Conservation (phyloP, 495 filamentous ascomycete genomes). For the Penicillium diatomitis region DNA sequence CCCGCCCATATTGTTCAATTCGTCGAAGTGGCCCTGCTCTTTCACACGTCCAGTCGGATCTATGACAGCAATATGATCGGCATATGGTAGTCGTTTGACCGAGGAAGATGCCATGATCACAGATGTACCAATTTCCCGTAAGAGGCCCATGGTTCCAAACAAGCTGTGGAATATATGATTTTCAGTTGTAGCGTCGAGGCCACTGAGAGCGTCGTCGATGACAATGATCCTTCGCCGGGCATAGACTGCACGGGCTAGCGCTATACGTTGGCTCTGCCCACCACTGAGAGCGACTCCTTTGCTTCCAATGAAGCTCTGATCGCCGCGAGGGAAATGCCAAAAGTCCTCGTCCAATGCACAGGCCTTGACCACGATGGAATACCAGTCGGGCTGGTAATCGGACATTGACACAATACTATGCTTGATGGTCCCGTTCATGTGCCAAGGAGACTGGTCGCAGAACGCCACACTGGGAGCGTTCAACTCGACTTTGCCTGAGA, state of each 20-base stretch:
- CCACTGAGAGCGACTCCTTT: constrained; percentile 56
- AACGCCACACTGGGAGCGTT: constrained; percentile 36
- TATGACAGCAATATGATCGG: constrained; percentile 45
- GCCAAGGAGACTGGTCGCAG: constrained; percentile 45
- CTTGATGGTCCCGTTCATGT: constrained; percentile 49
- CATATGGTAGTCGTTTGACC: constrained; percentile 38
- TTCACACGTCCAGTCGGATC: constrained; percentile 31
- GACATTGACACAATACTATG: constrained; percentile 50
- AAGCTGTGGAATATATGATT: constrained; percentile 49
- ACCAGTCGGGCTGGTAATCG: constrained; percentile 48
- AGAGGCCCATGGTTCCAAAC: constrained; percentile 45
- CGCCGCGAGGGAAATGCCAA: constrained; percentile 42
- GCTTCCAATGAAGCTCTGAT: constrained; percentile 53
- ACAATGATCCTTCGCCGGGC: constrained; percentile 43
- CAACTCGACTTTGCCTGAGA: constrained; percentile 32
- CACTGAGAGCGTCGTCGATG: constrained; percentile 53
- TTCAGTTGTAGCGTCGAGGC: constrained; percentile 52
- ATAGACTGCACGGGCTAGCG: constrained; percentile 52
- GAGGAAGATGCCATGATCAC: constrained; percentile 45
- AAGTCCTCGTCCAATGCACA: constrained; percentile 53
- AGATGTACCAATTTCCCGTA: constrained; percentile 39
- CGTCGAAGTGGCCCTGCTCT: constrained; percentile 44
- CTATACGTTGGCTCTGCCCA: constrained; percentile 58
- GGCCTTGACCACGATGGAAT: constrained; percentile 53
- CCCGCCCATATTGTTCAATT: constrained; percentile 35